Evolutionary conservation across 208 protist genomes (phyloP).

Genomic region (Paratrypanosoma confusum): DNA sequence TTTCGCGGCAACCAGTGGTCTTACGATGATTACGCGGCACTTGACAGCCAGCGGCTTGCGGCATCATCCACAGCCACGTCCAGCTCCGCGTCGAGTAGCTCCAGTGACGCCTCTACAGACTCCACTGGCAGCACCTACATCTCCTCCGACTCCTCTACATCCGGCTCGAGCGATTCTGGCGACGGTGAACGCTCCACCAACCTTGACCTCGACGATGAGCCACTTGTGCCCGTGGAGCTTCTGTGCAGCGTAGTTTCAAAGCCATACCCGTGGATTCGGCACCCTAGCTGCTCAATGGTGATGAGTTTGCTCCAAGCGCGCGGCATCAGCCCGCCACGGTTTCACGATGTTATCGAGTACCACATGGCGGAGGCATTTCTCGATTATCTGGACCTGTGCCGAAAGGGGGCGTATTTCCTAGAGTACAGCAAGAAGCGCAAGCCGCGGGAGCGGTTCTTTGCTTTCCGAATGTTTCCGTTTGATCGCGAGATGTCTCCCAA

Average conservation of each 20-base stretch:
- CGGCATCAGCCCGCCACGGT: slow-evolving; percentile 41
- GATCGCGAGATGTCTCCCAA: slow-evolving; percentile 15
- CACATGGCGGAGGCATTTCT: slow-evolving; percentile 76
- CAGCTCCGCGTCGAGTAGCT: too few relatives aligned
- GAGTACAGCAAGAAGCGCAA: slow-evolving; percentile 31
- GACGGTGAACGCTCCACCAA: slow-evolving; percentile 1
- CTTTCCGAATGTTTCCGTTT: slow-evolving; percentile 47
- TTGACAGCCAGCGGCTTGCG: too few relatives aligned
- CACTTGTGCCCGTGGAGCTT: slow-evolving; percentile 43
- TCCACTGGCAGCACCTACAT: too few relatives aligned
- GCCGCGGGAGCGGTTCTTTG: slow-evolving; percentile 69
- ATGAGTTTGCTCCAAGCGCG: slow-evolving; percentile 42
- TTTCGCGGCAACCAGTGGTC: too few relatives aligned
- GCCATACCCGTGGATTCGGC: slow-evolving; percentile 31
- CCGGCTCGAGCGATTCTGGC: not conserved
- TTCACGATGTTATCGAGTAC: slow-evolving; percentile 60
- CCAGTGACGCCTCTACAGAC: too few relatives aligned
- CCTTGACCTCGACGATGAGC: slow-evolving; percentile 30
- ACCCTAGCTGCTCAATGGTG: slow-evolving; percentile 52
- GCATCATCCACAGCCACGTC: too few relatives aligned
- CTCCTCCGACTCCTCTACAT: not conserved
- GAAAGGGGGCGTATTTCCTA: slow-evolving; percentile 64
- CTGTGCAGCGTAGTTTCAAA: slow-evolving; percentile 15
- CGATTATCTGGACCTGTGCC: slow-evolving; percentile 50
- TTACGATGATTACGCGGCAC: too few relatives aligned